Percentiles rank a stretch among this genome's conserved stretches.
Evolutionary conservation across 192 early-diverging fungal genomes (phyloP).

Genomic region (Powellomyces hirtus): DNA sequence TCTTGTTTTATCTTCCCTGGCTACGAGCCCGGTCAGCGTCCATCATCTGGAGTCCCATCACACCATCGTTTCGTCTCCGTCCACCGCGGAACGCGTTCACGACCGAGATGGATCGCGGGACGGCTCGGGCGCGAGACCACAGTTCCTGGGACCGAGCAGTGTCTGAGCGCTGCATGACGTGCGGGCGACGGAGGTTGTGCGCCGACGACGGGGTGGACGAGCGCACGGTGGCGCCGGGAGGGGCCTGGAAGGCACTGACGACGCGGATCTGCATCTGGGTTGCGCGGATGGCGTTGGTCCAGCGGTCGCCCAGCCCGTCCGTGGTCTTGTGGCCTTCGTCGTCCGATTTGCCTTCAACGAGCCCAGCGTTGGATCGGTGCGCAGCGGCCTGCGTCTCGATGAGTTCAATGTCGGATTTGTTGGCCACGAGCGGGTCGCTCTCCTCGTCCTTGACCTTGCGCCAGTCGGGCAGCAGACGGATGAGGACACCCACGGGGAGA

Average conservation of each 20-base stretch:
- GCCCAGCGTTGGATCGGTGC: not conserved
- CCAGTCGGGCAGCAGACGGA: constrained; percentile 83
- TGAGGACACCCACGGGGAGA: constrained; percentile 78
- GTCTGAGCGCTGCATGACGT: not conserved
- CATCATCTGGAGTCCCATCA: constrained; percentile 19
- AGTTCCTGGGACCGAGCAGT: constrained; percentile 12
- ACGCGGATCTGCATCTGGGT: constrained; percentile 28
- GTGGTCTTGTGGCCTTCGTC: not conserved
- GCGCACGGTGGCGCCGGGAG: not conserved
- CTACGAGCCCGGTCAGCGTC: constrained; percentile 7
- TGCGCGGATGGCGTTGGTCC: constrained; percentile 20
- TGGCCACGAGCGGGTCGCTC: not conserved
- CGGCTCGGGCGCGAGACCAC: constrained; percentile 26
- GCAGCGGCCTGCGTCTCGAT: not conserved
- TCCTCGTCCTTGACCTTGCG: constrained; percentile 21
- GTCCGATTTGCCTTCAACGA: not conserved
- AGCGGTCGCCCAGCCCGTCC: not conserved
- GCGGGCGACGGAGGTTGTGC: constrained; percentile 2
- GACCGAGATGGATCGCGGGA: constrained; percentile 20
- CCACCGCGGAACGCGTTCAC: constrained; percentile 40
- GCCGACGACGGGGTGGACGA: not conserved
- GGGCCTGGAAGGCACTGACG: constrained; percentile 11
- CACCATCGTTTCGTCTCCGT: constrained; percentile 21
- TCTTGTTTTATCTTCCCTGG: too few relatives aligned
- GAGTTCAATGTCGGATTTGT: constrained; percentile 4